phyloP scores from a whole-genome alignment of 164 flowering plant genomes.

The Dillenia turbinata region DNA sequence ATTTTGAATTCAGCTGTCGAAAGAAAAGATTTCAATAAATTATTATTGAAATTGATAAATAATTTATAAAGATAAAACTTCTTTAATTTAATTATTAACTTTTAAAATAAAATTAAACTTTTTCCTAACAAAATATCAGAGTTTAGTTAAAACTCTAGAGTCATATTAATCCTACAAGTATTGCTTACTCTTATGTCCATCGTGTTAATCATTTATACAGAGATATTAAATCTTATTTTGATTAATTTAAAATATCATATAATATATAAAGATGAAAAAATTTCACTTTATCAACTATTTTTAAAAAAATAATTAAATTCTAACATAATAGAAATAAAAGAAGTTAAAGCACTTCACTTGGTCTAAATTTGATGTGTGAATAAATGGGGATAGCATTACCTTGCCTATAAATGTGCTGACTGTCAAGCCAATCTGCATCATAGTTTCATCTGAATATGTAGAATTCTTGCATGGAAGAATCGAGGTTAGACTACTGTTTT shows the following conservation, averaged over 20 bases:
- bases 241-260: neutral
- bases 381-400: conserved; percentile 18
- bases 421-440: conserved; percentile 27
- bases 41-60: neutral
- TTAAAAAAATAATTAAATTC: no score
- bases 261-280: no score
- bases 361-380: no score
- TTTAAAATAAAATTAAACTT: no score
- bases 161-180: neutral
- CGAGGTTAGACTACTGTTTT: conserved; percentile 27
- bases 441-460: conserved; percentile 16
- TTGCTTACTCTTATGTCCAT: no score
- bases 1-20: conserved; percentile 42
- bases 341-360: no score
- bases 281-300: no score
- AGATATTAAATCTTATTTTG: no score
- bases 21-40: neutral
- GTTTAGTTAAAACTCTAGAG: no score
- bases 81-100: neutral
- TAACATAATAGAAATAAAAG: no score
- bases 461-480: conserved; percentile 39
- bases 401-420: conserved; percentile 33
- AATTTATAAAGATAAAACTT: neutral
- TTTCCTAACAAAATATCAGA: no score
- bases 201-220: no score